A percentile compares a stretch with the other conserved stretches of the same genome.
Conservation (phyloP, 345 rosid species). For the Adansonia digitata region DNA sequence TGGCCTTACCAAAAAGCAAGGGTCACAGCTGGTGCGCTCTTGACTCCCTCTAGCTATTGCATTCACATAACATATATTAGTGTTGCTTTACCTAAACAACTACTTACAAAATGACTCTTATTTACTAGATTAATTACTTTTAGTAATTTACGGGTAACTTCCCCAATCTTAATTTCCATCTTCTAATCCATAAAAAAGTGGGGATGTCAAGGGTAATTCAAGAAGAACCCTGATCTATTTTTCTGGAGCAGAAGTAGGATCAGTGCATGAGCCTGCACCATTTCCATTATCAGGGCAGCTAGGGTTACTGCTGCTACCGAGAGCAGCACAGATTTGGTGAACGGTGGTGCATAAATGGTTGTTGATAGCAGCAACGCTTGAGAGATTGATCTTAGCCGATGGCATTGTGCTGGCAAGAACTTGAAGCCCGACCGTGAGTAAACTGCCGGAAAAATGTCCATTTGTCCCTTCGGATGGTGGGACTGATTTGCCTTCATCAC, state of each 20-base stretch:
- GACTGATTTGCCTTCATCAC: background rate
- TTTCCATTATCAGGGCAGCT: conserved; percentile 22
- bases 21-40: conserved; percentile 83
- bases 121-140: conserved; percentile 25
- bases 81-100: background rate
- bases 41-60: conserved; percentile 45
- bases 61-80: too few species aligned
- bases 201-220: conserved; percentile 49
- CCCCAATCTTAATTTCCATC: conserved; percentile 11
- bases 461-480: conserved; percentile 17
- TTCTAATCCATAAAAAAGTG: background rate
- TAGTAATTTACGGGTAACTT: conserved; percentile 31
- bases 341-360: conserved; percentile 65
- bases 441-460: conserved; percentile 36
- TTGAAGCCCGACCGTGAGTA: conserved; percentile 78
- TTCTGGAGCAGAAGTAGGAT: conserved; percentile 12
- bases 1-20: conserved; percentile 29
- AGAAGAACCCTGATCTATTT: conserved; percentile 12
- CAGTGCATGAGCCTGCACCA: conserved; percentile 21
- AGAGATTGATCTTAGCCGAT: conserved; percentile 68
- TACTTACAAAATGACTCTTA: conserved; percentile 14
- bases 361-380: conserved; percentile 56
- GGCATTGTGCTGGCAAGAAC: conserved; percentile 67
- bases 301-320: conserved; percentile 17
- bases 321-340: conserved; percentile 58